Base-by-base conservation (phyloP, 1,284 basidiomycete species). In the Ustilago curta region DNA sequence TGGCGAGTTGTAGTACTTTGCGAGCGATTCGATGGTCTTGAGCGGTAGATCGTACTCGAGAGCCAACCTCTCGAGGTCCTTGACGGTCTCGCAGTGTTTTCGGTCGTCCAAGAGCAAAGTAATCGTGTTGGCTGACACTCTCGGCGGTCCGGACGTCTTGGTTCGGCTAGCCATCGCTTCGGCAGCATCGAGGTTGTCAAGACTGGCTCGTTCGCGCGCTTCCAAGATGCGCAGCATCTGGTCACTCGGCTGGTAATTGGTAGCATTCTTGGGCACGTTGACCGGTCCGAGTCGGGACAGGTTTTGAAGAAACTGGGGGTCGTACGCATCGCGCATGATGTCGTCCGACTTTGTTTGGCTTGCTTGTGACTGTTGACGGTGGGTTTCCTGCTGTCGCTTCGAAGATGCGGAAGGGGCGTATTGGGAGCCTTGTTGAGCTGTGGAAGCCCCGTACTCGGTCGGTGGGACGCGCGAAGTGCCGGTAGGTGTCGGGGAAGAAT, bases 161-260 rank as follows among this genome's bases (percentile, higher is more conserved):
- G 59, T 35, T n/a, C 29, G 23, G n/a, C 54, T 16, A 3, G 58
- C 27, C 8, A 57, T 25, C 9, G 25, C 19, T 11, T 47, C 40
- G 42, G 54, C 56, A 11, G 55, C 49, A 8, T 63, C 31, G 23
- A 68, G 7, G 48, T 61, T 71, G 44, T 70, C 53, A 3, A 69
- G 18, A 40, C 56, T 62, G 43, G 66, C 66, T 2, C 51, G 56
- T 35, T 70, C 67, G 4, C 77, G 70, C 4, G 77, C 73, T 31
- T 76, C 67, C 1, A 78, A 54, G 49, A 78, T 78, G 44, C 70
- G 61, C 14, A 73, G 64, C 77, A 78, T 78, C 44, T 72, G 70
- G 27, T 76, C 70, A 31, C 60, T 72, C 71, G 70, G 70, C 23
- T 70, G 57, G 25, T 70, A 73, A 43, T 69, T 71, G 37, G 69